Conservation (phyloP, 805 yeast species). For the Naumovozyma castellii region DNA sequence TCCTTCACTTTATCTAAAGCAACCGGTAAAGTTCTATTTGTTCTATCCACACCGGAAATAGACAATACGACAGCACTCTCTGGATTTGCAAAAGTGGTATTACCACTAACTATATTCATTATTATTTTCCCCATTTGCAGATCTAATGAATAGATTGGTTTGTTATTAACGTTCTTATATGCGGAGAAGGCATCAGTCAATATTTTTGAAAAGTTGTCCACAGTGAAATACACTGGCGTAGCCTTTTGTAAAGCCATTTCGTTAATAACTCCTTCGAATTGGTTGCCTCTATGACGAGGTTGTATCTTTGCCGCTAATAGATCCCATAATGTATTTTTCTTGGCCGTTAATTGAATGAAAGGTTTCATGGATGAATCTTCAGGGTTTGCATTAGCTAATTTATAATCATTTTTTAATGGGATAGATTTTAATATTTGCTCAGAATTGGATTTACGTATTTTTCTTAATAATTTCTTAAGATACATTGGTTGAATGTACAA, state of each 20-base stretch:
- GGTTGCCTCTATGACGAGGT: slow-evolving; percentile 33
- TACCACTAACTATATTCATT: slow-evolving; percentile 46
- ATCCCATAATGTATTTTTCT: slow-evolving; percentile 35
- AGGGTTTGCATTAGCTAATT: slow-evolving; percentile 27
- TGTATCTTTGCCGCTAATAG: slow-evolving; percentile 30
- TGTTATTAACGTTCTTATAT: slow-evolving; percentile 50
- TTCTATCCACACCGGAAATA: slow-evolving; percentile 45
- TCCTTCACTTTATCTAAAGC: slow-evolving; percentile 45
- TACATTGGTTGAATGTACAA: slow-evolving; percentile 73
- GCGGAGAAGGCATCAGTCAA: slow-evolving; percentile 44
- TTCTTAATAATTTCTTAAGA: slow-evolving; percentile 48
- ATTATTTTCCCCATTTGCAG: slow-evolving; percentile 56
- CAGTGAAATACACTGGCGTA: slow-evolving; percentile 54
- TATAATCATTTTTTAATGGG: slow-evolving; percentile 28
- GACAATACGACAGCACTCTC: slow-evolving; percentile 61
- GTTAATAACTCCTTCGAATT: slow-evolving; percentile 44
- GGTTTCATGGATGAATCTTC: slow-evolving; percentile 24
- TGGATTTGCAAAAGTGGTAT: slow-evolving; percentile 33
- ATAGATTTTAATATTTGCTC: slow-evolving; percentile 30
- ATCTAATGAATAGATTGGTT: slow-evolving; percentile 47
- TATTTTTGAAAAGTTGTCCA: slow-evolving; percentile 67
- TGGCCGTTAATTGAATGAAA: slow-evolving; percentile 22
- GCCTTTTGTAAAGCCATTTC: slow-evolving; percentile 45
- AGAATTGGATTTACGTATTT: slow-evolving; percentile 40
- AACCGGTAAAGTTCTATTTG: slow-evolving; percentile 47